Base-by-base conservation (phyloP, 495 filamentous ascomycete genomes). In the Cercophora sp. region DNA sequence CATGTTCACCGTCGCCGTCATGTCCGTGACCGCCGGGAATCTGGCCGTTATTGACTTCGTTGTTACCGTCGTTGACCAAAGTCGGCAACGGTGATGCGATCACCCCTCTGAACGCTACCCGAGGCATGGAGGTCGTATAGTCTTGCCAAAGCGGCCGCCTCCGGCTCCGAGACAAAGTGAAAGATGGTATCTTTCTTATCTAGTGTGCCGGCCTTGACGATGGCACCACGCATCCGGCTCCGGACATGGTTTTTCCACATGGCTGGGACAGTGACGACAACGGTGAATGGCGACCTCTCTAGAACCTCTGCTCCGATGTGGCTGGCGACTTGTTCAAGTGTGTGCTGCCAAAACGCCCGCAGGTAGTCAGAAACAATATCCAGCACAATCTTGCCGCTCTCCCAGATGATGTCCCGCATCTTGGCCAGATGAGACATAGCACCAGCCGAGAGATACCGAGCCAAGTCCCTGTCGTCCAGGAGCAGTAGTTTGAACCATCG, bases 341-440 rank as follows among this genome's bases (percentile, higher is more conserved):
- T 20, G 20, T 43, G 40, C 40, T n/a, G 3, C 40, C 40, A 43
- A 19, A 43, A 20, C n/a, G 24, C 16, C 20, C 19, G n/a, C 11
- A 43, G 40, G 20, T 43, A 43, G 40, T 43, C 40, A 20, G 40
- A 15, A 43, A 43, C 20, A 43, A 43, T 43, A 20, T 43, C 40
- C 40, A 20, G 11, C 40, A 43, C 9, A n/a, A 20, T 20, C 40
- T 23, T 43, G 40, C 40, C 40, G 20, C 40, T 43, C n/a, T 18
- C 15, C 40, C 6, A 4, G n/a, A 43, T 24, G 20, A 43, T 24
- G 19, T n/a, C 19, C 19, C 40, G 40, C 40, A 43, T 43, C 40
- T 43, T 43, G n/a, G n/a, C 15, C n/a, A 43, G 20, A 20, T 43
- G 40, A n/a, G 40, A 43, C 40, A 43, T 43, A 10, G n/a, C 20